Base-by-base conservation (phyloP, 306 rosid species). In the Sesbania bispinosa region DNA sequence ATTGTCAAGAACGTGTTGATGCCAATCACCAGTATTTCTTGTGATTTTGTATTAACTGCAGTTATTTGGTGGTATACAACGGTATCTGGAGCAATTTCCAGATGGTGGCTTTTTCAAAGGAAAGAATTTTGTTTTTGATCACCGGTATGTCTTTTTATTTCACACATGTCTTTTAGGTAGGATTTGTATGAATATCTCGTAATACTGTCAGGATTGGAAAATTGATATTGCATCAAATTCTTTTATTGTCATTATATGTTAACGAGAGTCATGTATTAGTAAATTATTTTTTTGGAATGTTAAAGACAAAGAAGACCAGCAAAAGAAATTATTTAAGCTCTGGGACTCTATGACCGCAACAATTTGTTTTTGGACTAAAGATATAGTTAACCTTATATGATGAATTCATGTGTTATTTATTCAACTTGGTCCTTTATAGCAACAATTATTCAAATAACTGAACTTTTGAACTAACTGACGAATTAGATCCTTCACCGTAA, bases 51-150 rank as follows among this genome's bases (percentile, higher is more conserved):
- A 67, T 79, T 71, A 48, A 47, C 71, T 82, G 82, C 88, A 93
- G 98, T 81, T 93, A 74, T 90, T 60, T 75, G 96, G 98, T 59
- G 98, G 98, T 66, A 90, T 94, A 48, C 98, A 94, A 61, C 94
- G 96, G 66, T 94, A 90, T 71, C 19, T 94, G 85, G 98, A 90
- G 81, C 94, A 90, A 78, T 94, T 82, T 73, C 95, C 98, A 10
- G 86, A 87, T 62, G 95, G 97, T 29, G 97, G 98, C 21, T 88
- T 79, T n/a, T 90, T 89, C 77, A 79, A 78, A 76, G 98, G 97
- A 73, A 94, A 94, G 83, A 94, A 94, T 65, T 94, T 90, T 85
- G 98, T 94, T 73, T 94, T 94, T 79, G 96, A 94, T 78, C 98
- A 87, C 63, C 86, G 94, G 98, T 90, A 85, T 50, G n/a, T 33